These are phyloP conservation scores for Multifurca ochricompacta DNA, from an alignment of 768 basidiomycete species.

Conservation along the genomic window DNA sequence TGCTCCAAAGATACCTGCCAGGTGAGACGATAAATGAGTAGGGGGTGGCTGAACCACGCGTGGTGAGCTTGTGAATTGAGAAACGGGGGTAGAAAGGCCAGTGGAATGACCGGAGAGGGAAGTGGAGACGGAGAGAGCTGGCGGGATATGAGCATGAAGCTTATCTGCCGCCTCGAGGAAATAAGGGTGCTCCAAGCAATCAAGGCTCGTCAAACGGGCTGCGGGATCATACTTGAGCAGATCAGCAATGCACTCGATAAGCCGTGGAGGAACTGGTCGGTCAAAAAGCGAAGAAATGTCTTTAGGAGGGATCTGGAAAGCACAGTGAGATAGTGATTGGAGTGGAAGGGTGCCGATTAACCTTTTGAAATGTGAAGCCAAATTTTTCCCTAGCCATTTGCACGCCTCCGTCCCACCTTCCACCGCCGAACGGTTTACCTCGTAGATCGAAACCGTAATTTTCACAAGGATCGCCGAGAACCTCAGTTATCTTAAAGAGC, in stretches of 20 bases:
- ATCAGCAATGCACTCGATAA: constrained; percentile 89
- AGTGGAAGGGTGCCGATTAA: constrained; percentile 31
- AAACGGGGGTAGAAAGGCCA: constrained; percentile 17
- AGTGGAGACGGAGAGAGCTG: constrained; percentile 15
- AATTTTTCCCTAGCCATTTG: constrained; percentile 72
- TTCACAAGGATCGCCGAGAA: constrained; percentile 86
- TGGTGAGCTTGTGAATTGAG: constrained; percentile 18
- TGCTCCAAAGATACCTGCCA: constrained; percentile 4
- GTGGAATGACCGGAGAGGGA: constrained; percentile 34
- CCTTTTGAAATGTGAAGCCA: constrained; percentile 88
- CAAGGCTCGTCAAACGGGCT: constrained; percentile 72
- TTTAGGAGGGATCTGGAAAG: constrained; percentile 50
- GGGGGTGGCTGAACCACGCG: constrained; percentile 13
- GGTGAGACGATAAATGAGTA: constrained; percentile 13
- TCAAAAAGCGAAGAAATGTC: constrained; percentile 72
- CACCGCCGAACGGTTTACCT: constrained; percentile 72
- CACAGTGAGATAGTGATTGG: constrained; percentile 8
- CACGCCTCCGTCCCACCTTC: constrained; percentile 78
- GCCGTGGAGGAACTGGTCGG: constrained; percentile 61
- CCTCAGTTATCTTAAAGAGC: constrained; percentile 79
- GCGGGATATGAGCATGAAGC: constrained; percentile 9
- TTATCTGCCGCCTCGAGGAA: constrained; percentile 64
- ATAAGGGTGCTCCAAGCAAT: constrained; percentile 87
- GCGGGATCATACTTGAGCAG: constrained; percentile 90
- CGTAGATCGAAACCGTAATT: constrained; percentile 74